phyloP scores from a whole-genome alignment of 2,329 filamentous ascomycete genomes.

The Rutstroemia sp. region DNA sequence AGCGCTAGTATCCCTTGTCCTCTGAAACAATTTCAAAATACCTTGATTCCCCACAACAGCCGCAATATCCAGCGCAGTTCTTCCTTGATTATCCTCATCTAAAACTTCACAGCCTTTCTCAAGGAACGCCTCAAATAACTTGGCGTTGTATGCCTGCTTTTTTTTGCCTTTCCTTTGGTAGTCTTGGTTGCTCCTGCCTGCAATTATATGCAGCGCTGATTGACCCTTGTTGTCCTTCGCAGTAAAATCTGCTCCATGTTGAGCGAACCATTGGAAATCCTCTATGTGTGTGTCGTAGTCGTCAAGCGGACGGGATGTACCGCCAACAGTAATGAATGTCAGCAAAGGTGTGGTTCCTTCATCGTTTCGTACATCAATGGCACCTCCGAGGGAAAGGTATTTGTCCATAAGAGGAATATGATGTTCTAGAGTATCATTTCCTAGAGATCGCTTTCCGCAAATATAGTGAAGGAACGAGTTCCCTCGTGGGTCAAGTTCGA shows the following conservation, averaged over 20 bases:
- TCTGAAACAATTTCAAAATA: neutral
- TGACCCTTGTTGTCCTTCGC: neutral
- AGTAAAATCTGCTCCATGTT: neutral
- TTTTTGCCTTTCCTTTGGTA: fast-evolving
- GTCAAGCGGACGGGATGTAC: neutral
- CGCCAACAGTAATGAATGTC: neutral
- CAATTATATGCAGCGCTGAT: neutral
- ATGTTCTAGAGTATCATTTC: neutral
- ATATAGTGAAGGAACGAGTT: slow-evolving; percentile 15
- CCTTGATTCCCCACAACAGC: neutral
- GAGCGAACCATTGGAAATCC: neutral
- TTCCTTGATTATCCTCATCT: neutral
- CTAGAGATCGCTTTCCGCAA: neutral
- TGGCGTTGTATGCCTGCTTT: neutral
- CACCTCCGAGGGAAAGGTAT: slow-evolving; percentile 4
- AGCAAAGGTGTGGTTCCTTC: slow-evolving; percentile 1
- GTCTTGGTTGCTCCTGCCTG: neutral
- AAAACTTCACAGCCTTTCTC: neutral
- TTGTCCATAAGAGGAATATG: neutral
- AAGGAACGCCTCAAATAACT: neutral
- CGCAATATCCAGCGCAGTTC: neutral
- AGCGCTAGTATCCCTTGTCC: neutral
- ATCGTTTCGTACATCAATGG: slow-evolving; percentile 6
- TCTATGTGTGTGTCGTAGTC: neutral
- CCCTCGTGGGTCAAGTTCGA: slow-evolving; percentile 9